Conservation (phyloP, 768 basidiomycete genomes). For the Lentinula edodes region DNA sequence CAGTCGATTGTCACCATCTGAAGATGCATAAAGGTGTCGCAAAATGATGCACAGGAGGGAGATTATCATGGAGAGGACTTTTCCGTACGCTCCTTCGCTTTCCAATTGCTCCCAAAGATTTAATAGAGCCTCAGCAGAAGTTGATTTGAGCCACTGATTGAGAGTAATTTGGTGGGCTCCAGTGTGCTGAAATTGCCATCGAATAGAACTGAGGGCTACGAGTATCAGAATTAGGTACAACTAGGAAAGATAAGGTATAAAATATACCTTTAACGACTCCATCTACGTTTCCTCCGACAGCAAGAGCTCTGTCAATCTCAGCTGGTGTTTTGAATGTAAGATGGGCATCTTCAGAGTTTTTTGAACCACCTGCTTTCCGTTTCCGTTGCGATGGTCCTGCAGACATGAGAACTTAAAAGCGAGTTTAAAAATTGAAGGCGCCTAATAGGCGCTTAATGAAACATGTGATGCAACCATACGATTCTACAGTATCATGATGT, state of each 20-base stretch:
- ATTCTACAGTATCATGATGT: neutral
- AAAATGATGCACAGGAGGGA: neutral
- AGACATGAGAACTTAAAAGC: neutral
- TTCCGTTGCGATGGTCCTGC: neutral
- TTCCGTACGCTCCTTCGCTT: neutral
- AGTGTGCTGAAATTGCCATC: neutral
- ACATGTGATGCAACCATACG: neutral
- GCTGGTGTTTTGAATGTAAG: neutral
- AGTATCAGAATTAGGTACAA: neutral
- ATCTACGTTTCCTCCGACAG: neutral
- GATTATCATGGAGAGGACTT: neutral
- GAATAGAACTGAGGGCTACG: neutral
- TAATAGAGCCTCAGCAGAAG: neutral
- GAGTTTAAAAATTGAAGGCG: neutral
- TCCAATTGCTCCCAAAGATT: slow-evolving; percentile 1
- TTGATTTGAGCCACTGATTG: neutral
- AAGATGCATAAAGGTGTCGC: neutral
- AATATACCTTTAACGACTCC: neutral
- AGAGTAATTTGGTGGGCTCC: neutral
- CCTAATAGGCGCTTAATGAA: neutral
- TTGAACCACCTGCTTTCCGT: neutral
- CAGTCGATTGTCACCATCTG: neutral
- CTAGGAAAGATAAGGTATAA: neutral
- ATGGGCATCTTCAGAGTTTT: neutral
- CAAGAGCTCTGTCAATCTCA: neutral